Percentiles rank a stretch among this genome's conserved stretches.
Conservation (phyloP, 768 basidiomycete genomes). For the Tubosaeta sp. region DNA sequence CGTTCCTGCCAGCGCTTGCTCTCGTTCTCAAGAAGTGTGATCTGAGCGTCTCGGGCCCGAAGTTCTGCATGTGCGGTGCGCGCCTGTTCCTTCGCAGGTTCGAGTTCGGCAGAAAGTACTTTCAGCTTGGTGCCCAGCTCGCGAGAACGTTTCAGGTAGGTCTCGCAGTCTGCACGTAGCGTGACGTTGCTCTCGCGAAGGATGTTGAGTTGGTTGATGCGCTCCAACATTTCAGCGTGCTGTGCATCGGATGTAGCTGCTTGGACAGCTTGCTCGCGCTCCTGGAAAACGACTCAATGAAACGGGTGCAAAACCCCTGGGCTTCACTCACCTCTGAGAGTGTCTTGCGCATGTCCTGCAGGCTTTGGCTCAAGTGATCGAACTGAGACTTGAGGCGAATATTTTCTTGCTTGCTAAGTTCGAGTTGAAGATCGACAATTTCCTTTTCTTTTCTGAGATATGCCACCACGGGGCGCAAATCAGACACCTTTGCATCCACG, state of each 20-base stretch:
- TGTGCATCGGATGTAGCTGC: constrained; percentile 69
- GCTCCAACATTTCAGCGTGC: constrained; percentile 79
- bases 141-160: constrained; percentile 60
- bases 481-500: constrained; percentile 60
- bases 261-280: constrained; percentile 74
- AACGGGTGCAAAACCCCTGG: background rate
- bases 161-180: constrained; percentile 71
- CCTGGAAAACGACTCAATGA: constrained; percentile 39
- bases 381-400: constrained; percentile 69
- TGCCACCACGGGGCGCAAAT: constrained; percentile 72
- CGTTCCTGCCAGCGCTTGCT: constrained; percentile 81
- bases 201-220: constrained; percentile 83
- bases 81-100: constrained; percentile 70
- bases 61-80: constrained; percentile 67
- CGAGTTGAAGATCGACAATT: constrained; percentile 83
- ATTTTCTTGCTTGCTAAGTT: constrained; percentile 75
- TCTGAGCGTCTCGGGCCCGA: constrained; percentile 62
- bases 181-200: constrained; percentile 86
- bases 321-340: constrained; percentile 58
- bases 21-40: constrained; percentile 70
- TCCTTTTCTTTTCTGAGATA: constrained; percentile 90
- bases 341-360: constrained; percentile 66
- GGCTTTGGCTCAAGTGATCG: constrained; percentile 62
- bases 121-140: constrained; percentile 65
- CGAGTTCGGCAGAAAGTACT: constrained; percentile 55